Percentiles rank a stretch among this genome's conserved stretches.
Evolutionary conservation across 805 yeast species (phyloP).

Genomic region (Wickerhamiella parazyma): DNA sequence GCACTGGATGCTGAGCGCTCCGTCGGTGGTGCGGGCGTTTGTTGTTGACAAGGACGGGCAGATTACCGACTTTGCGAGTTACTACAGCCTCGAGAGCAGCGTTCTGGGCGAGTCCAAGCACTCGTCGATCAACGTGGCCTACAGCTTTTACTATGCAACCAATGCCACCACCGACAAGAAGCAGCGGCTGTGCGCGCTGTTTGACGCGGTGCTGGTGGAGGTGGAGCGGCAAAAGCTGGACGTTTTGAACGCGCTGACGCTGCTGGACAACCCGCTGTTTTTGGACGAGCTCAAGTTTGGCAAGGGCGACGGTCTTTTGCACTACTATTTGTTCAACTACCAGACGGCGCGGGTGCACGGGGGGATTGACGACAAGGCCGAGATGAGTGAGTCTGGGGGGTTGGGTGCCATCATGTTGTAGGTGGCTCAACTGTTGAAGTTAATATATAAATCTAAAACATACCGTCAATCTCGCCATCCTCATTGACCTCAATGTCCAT

Average conservation of each 20-base stretch:
- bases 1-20: constrained; percentile 57
- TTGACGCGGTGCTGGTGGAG: constrained; percentile 62
- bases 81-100: constrained; percentile 76
- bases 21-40: constrained; percentile 41
- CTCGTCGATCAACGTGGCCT: constrained; percentile 68
- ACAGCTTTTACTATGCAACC: constrained; percentile 75
- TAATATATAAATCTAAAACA: constrained; percentile 37
- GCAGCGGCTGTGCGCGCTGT: constrained; percentile 45
- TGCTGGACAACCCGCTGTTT: constrained; percentile 80
- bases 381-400: constrained; percentile 52
- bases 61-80: constrained; percentile 81
- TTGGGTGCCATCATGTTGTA: constrained; percentile 81
- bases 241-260: constrained; percentile 84
- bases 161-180: constrained; percentile 36
- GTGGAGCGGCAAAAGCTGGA: constrained; percentile 61
- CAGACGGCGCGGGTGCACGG: constrained; percentile 68
- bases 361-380: constrained; percentile 50
- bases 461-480: constrained; percentile 87
- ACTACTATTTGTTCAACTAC: constrained; percentile 87
- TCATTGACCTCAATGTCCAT: constrained; percentile 89
- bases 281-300: constrained; percentile 78
- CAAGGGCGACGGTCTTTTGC: constrained; percentile 81
- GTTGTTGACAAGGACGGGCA: constrained; percentile 50
- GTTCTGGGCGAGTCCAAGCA: constrained; percentile 53
- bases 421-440: background rate